Percentiles rank a stretch among this genome's conserved stretches.
These are phyloP conservation scores for Colletotrichum chlorophyti DNA, from an alignment of 2,329 filamentous ascomycete genomes.

Conservation along the genomic window DNA sequence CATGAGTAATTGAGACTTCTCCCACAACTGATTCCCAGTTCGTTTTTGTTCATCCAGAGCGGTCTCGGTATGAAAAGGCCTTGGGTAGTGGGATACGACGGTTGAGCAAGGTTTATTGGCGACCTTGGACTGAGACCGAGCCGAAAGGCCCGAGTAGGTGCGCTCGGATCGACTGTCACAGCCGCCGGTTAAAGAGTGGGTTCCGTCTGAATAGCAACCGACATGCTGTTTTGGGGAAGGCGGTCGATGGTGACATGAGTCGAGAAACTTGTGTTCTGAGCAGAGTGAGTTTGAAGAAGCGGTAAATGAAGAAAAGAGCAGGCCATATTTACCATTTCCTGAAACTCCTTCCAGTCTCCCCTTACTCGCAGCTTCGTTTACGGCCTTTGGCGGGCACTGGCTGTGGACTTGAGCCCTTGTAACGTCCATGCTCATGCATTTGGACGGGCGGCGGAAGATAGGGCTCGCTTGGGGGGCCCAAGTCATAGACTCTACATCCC, in stretches of 20 bases:
- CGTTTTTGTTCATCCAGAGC: background rate
- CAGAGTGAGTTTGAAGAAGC: no score
- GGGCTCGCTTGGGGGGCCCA: constrained; percentile 2
- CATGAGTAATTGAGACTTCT: background rate
- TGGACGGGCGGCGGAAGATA: constrained; percentile 2
- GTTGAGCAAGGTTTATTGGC: no score
- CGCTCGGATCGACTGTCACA: no score
- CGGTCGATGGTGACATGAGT: no score
- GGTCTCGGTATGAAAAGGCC: background rate
- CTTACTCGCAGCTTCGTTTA: background rate
- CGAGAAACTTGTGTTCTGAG: no score
- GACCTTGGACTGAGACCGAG: no score
- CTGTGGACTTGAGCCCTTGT: background rate
- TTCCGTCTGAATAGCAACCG: no score
- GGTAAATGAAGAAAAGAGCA: background rate
- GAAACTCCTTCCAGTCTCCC: background rate
- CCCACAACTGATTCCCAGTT: background rate
- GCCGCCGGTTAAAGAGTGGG: no score
- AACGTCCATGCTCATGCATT: constrained; percentile 11
- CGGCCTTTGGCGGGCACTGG: background rate
- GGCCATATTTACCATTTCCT: background rate
- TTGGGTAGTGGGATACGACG: background rate
- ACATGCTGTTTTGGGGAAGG: no score
- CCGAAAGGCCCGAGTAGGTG: no score
- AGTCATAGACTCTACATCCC: background rate